Evolutionary conservation across 2,329 filamentous ascomycete genomes (phyloP), one percentile per base, ranked within the genome.

Genomic region (Colletotrichum sp.): DNA sequence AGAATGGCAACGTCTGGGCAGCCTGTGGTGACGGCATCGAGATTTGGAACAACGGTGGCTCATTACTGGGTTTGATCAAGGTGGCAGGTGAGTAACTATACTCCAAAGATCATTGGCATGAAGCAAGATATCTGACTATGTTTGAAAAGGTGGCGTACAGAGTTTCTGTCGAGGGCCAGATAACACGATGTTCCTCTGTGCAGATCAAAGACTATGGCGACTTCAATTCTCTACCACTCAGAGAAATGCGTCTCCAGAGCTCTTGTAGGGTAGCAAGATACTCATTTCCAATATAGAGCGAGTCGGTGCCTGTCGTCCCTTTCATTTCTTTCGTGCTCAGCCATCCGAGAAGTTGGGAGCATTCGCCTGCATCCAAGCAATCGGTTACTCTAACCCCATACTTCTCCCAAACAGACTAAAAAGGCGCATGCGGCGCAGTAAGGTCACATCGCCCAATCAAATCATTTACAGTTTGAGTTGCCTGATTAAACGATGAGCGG

Each of bases 21-120:
- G 87, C 86, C 0, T 88, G 87, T 72, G 85, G 83, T 5, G 88
- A 88, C 72, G 88, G 88, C 13, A 81, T 90, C n/a, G 87, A 89
- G 75, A 83, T 90, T 4, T 90, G 86, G 85, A 87, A 82, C 61
- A 75, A 84, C 2, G 85, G 82, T 5, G 88, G 88, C 6, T 82
- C 82, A 26, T 81, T 88, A 1, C 83, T 90, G 36, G 88, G 88
- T 2, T 80, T 86, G 0, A 82, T 88, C 24, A 81, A 82, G 43
- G 80, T 86, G 24, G 80, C 81, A 30, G 83, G 84, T 84, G 72
- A 79, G 82, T 77, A 13, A 39, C 5, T 15, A 48, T 18, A 28
- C 61, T 13, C 21, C 26, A 12, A 64, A 55, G 52, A 24, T 57
- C 2, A 12, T 7, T 6, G 6, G 24, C 24, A 15, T 13, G 3